Percentiles rank a stretch among this genome's conserved stretches.
phyloP scores from a whole-genome alignment of 768 basidiomycete genomes.

The Paxillus rubicundulus region DNA sequence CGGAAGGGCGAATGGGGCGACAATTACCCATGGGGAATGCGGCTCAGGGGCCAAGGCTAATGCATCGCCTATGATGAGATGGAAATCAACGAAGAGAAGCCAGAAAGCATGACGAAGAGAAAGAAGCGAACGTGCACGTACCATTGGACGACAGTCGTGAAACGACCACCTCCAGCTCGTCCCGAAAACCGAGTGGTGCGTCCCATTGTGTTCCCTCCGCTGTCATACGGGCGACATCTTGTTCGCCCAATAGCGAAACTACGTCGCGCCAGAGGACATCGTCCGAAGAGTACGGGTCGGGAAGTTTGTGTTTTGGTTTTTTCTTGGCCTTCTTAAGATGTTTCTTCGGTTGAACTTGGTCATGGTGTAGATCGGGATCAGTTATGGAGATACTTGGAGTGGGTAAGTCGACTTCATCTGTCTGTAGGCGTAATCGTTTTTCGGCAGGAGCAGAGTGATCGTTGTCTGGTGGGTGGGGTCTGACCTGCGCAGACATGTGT shows the following conservation, averaged over 20 bases:
- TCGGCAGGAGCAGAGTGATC: slow-evolving; percentile 20
- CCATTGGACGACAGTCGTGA: slow-evolving; percentile 63
- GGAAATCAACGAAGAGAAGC: neutral
- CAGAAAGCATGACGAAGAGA: neutral
- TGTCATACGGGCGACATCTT: slow-evolving; percentile 49
- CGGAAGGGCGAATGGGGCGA: slow-evolving; percentile 82
- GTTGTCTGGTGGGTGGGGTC: slow-evolving; percentile 10
- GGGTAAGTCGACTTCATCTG: neutral
- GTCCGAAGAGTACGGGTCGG: slow-evolving; percentile 63
- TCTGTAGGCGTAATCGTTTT: slow-evolving; percentile 33
- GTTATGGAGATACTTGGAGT: neutral
- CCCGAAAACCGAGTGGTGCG: slow-evolving; percentile 55
- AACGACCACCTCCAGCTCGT: slow-evolving; percentile 68
- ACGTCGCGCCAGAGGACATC: slow-evolving; percentile 79
- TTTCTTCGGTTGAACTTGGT: neutral
- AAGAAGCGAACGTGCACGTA: slow-evolving; percentile 24
- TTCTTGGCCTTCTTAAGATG: neutral
- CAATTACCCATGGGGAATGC: slow-evolving; percentile 70
- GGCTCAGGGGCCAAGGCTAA: slow-evolving; percentile 52
- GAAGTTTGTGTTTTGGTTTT: slow-evolving; percentile 7
- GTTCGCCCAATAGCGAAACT: slow-evolving; percentile 58
- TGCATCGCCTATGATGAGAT: slow-evolving; percentile 54
- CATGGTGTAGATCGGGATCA: neutral
- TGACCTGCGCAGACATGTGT: slow-evolving; percentile 8
- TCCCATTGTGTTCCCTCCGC: slow-evolving; percentile 51